Percentiles rank a stretch among this genome's conserved stretches.
Evolutionary conservation across 805 yeast genomes (phyloP).

Genomic region (Cyberlindnera petersonii): DNA sequence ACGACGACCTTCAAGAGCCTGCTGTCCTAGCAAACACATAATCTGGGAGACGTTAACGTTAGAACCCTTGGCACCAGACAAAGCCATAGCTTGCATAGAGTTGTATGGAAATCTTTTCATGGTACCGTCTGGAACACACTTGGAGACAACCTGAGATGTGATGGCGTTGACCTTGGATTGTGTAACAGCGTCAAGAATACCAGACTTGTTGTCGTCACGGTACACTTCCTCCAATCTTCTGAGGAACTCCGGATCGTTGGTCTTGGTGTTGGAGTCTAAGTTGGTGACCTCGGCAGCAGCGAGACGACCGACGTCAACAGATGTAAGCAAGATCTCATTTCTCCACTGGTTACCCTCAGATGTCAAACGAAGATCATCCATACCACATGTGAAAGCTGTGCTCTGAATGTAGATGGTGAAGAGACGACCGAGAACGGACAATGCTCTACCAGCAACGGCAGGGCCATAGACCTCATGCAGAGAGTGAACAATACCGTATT

Average conservation of each 20-base stretch:
- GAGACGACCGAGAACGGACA: conserved; percentile 89
- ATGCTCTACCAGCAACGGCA: conserved; percentile 78
- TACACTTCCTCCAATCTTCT: conserved; percentile 90
- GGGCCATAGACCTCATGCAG: conserved; percentile 95
- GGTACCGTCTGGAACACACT: conserved; percentile 94
- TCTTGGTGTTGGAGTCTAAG: conserved; percentile 47
- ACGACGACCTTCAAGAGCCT: conserved; percentile 98
- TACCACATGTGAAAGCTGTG: conserved; percentile 98
- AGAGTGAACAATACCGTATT: conserved; percentile 94
- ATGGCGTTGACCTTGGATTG: conserved; percentile 88
- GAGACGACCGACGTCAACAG: conserved; percentile 77
- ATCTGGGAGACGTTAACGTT: conserved; percentile 97
- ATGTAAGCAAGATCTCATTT: conserved; percentile 69
- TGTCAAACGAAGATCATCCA: conserved; percentile 96
- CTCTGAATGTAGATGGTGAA: conserved; percentile 91
- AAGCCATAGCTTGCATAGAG: conserved; percentile 98
- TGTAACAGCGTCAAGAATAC: conserved; percentile 91
- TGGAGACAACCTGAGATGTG: conserved; percentile 90
- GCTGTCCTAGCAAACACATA: conserved; percentile 99
- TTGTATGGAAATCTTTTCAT: conserved; percentile 94
- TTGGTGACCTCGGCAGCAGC: conserved; percentile 96
- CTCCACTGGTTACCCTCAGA: conserved; percentile 89
- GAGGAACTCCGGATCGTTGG: conserved; percentile 70
- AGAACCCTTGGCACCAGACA: conserved; percentile 99
- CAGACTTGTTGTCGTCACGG: conserved; percentile 89